A percentile compares a stretch with the other conserved stretches of the same genome.
phyloP scores from a whole-genome alignment of 176 grass and related monocot species.

The Carex cristatella region DNA sequence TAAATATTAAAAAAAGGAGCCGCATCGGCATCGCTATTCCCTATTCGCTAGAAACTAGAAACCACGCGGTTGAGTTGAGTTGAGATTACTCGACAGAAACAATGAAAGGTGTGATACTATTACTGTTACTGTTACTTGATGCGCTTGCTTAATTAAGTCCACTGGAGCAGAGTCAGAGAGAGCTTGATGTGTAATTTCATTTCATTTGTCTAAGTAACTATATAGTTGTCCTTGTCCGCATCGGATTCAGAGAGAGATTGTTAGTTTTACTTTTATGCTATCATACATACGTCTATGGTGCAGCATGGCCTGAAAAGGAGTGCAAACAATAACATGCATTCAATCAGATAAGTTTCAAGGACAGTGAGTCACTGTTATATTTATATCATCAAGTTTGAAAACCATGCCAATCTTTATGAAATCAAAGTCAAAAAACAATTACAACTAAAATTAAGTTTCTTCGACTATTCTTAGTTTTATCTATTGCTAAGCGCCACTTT shows the following conservation, averaged over 20 bases:
- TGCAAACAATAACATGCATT: neutral
- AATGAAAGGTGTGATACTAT: too few species aligned
- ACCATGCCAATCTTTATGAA: neutral
- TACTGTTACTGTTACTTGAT: too few species aligned
- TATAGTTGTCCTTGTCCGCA: neutral
- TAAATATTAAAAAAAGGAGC: neutral
- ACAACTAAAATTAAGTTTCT: neutral
- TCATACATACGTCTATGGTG: neutral
- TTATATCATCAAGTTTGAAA: neutral
- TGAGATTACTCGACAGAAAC: too few species aligned
- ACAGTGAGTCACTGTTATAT: neutral
- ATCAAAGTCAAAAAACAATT: neutral
- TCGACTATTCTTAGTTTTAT: neutral
- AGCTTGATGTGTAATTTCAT: neutral
- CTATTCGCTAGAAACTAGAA: too few species aligned
- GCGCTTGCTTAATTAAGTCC: neutral
- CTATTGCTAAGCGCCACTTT: too few species aligned
- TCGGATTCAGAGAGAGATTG: neutral
- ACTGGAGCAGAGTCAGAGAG: too few species aligned
- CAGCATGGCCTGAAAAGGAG: neutral
- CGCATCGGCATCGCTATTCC: too few species aligned
- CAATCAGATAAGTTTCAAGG: neutral
- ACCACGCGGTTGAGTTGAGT: too few species aligned
- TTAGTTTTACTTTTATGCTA: neutral
- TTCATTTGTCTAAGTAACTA: too few species aligned